These are phyloP conservation scores for Malassezia caprae DNA, from an alignment of 1,284 basidiomycete species.

Conservation along the genomic window DNA sequence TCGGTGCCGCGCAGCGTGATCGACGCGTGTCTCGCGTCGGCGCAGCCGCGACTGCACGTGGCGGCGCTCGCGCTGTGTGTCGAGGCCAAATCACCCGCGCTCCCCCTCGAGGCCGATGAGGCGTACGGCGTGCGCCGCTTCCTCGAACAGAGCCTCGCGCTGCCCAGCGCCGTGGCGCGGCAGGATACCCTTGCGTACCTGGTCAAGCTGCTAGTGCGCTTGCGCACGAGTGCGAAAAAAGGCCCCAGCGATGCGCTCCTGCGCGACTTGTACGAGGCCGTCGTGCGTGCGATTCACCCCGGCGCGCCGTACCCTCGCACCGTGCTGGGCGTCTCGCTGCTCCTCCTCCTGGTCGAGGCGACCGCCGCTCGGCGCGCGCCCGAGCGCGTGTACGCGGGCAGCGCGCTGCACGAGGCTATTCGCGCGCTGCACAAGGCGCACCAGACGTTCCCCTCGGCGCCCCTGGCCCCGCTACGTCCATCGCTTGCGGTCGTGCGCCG, in stretches of 20 bases:
- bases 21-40: constrained; percentile 24
- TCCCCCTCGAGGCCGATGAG: constrained; percentile 20
- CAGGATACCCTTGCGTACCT: constrained; percentile 32
- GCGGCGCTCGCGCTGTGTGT: constrained; percentile 28
- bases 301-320: constrained; percentile 37
- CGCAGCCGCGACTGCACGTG: constrained; percentile 27
- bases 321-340: constrained; percentile 30
- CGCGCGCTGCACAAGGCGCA: constrained; percentile 29
- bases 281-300: constrained; percentile 28
- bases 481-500: constrained; percentile 23
- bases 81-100: constrained; percentile 30
- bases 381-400: background rate
- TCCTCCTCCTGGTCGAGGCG: constrained; percentile 29
- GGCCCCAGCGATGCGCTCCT: constrained; percentile 20
- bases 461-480: constrained; percentile 21
- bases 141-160: constrained; percentile 24
- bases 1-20: constrained; percentile 21
- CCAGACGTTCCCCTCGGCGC: constrained; percentile 24
- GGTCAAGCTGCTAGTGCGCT: constrained; percentile 33
- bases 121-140: constrained; percentile 24
- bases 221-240: constrained; percentile 31
- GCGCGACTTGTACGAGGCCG: constrained; percentile 19
- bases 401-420: background rate
- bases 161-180: constrained; percentile 30
- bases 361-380: background rate